phyloP scores from a whole-genome alignment of 495 filamentous ascomycete species.

The Penicillium pulvis region DNA sequence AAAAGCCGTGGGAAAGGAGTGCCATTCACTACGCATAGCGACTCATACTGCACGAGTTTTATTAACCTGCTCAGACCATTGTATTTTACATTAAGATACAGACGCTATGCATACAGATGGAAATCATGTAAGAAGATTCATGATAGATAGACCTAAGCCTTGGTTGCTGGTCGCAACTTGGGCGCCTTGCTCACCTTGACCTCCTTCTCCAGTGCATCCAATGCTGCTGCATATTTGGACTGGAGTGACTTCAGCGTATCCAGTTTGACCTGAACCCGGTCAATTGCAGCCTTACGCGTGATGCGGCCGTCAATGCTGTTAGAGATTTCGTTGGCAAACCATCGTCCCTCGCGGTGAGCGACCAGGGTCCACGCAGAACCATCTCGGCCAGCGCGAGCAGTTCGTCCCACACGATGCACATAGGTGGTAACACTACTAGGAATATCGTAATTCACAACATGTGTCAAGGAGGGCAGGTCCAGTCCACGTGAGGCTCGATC shows the following conservation, averaged over 20 bases:
- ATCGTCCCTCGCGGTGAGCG: conserved; percentile 72
- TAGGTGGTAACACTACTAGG: conserved; percentile 79
- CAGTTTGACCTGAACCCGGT: conserved; percentile 48
- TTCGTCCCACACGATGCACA: conserved; percentile 90
- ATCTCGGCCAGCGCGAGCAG: conserved; percentile 75
- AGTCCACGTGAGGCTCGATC: conserved; percentile 91
- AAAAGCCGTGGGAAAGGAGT: no score
- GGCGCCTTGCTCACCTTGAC: conserved; percentile 24
- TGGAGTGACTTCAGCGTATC: conserved; percentile 50
- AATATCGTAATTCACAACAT: conserved; percentile 94
- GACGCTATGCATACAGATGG: conserved; percentile 15
- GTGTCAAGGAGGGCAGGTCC: conserved; percentile 75
- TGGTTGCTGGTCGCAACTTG: not conserved
- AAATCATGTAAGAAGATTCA: not conserved
- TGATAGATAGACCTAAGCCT: not conserved
- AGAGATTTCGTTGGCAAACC: conserved; percentile 84
- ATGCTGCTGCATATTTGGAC: conserved; percentile 59
- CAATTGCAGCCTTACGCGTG: conserved; percentile 38
- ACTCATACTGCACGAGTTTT: no score
- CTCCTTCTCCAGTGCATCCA: conserved; percentile 52
- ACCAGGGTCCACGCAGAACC: conserved; percentile 85
- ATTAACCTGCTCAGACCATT: not conserved
- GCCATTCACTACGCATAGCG: no score
- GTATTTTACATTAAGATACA: conserved; percentile 13
- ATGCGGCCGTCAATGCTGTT: conserved; percentile 47